Evolutionary conservation across 495 filamentous ascomycete genomes (phyloP), one percentile per base, ranked within the genome.

Genomic region (Viridothelium virens): DNA sequence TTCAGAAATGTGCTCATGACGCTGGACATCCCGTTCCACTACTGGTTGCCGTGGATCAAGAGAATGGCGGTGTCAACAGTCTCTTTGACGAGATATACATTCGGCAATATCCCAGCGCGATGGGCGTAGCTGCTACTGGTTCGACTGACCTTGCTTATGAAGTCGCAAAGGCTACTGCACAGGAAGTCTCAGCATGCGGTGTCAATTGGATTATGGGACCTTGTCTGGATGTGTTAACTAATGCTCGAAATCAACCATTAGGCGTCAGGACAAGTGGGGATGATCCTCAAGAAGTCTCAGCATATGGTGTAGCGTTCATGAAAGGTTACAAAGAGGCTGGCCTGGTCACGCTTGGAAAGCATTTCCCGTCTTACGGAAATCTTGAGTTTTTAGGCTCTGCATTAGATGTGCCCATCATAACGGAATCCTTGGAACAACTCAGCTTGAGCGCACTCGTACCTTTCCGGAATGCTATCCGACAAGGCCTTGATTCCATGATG

Each of bases 41-140:
- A 36, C 79, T 91, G 65, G 96, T 96, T 70, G 90, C 89, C 14
- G 73, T 96, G 44, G 91, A 96, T 73, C 91, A 96, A 71, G 91
- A 96, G 74, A 96, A 96, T 88, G 91, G 91, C 61, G 91, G 91
- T 3, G 91, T 96, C 72, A 96, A 96, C 77, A 93, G 90, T 75
- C 81, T 96, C 16, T 96, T 91, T 72, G 91, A 96, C 78, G 90
- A 93, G 69, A 88, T 91, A 67, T 92, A 89, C 75, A 90, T 96
- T 69, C 88, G 90, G 66, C 91, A 96, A 73, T 96, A 92, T 69
- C 91, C 91, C 18, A 92, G 89, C 69, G 87, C 90, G 61, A 96
- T 96, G 91, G 91, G 91, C 39, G 83, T 95, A 67, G 89, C 91
- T 18, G 91, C 91, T 1, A 91, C 91, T 10, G 89, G 90, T 2